phyloP scores from a whole-genome alignment of 345 rosid species.

The Linum tenue region DNA sequence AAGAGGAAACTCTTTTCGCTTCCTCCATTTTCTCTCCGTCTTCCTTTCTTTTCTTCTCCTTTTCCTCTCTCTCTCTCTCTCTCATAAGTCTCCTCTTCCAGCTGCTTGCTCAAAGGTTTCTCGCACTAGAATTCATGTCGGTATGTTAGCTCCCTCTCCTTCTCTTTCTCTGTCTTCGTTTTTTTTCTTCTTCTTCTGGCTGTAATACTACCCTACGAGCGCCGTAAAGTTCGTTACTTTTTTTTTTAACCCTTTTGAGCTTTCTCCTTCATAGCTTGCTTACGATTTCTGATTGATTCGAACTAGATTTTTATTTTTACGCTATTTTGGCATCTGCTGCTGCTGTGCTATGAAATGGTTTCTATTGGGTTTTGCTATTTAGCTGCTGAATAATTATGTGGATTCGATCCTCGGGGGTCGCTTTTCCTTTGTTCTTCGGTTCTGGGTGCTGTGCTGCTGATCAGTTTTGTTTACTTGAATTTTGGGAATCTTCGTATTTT shows the following conservation, averaged over 20 bases:
- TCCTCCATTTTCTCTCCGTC: constrained; percentile 7
- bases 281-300: constrained; percentile 10
- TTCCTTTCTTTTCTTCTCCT: constrained; percentile 2
- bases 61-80: constrained; percentile 13
- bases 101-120: not conserved
- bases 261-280: constrained; percentile 3
- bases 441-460: not conserved
- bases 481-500: not conserved
- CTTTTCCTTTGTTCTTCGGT: not conserved
- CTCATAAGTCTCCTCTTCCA: not conserved
- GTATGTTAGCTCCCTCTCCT: constrained; percentile 28
- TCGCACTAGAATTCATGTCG: constrained; percentile 45
- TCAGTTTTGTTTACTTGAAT: not conserved
- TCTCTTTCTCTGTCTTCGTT: not conserved
- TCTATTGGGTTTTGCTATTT: not conserved
- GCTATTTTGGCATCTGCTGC: not conserved
- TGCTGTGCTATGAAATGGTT: not conserved
- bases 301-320: not conserved
- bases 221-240: constrained; percentile 6
- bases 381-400: not conserved
- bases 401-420: not conserved
- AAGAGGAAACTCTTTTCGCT: constrained; percentile 4
- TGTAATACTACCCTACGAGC: not conserved
- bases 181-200: not conserved
- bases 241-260: not conserved